Base-by-base conservation (phyloP, 1,284 basidiomycete species). In the Boletus semigastroideus region DNA sequence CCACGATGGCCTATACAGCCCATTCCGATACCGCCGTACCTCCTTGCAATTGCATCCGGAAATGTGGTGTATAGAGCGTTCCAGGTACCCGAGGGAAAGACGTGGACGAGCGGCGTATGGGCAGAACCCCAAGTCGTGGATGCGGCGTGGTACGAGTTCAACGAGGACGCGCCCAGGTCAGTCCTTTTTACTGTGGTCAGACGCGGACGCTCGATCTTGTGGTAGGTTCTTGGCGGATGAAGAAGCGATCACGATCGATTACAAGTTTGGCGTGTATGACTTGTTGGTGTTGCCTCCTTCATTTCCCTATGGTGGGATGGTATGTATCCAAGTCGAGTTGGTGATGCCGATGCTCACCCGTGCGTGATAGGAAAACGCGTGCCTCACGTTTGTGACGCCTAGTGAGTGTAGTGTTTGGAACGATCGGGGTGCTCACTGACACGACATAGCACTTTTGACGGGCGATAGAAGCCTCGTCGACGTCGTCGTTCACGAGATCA, bases 281-380 rank as follows among this genome's bases (percentile, higher is more conserved):
- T 73, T 95, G 8, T 77, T 98, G 28, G 89, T 98, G n/a, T 77
- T 98, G 7, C 95, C 95, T 0, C 90, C 93, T 11, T 89, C 90
- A 1, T 98, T 98, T 78, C 94, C 94, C 0, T 97, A 90, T 66
- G 90, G 91, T 37, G 90, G 92, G 52, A 88, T 91, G 91, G 86
- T 87, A 27, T 1, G 46, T 61, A 59, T 75, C 22, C 22, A 5
- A 61, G 3, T 30, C 7, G 19, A 9, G 36, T 17, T 31, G 7
- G 25, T 25, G 25, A 8, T 38, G 9, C 0, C 13, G 19, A 13
- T 52, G 36, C 36, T 69, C 51, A 49, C 34, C 9, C 46, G 14
- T 38, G 6, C 17, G 22, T 28, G 40, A 9, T 54, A 87, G 86
- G 87, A 90, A 79, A 90, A 92, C 61, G 80, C 89, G 3, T 94